Base-by-base conservation (phyloP, 768 basidiomycete species). In the Kwoniella bestiolae region DNA sequence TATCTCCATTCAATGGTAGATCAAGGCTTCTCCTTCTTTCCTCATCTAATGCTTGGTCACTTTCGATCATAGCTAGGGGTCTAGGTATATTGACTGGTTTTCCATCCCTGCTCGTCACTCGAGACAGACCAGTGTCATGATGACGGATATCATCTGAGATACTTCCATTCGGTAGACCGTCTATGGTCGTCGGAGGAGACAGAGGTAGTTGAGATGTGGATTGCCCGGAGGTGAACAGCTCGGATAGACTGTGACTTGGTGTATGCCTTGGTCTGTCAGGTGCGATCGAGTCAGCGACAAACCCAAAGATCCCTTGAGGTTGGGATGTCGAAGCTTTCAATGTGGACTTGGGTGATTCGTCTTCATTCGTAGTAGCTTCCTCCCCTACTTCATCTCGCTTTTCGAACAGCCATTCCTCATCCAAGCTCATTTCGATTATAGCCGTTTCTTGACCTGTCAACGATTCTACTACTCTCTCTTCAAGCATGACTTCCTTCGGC, bases 321-420 rank as follows among this genome's bases (percentile, higher is more conserved):
- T 62, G 56, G 6, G 61, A 67, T n/a, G 53, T 52, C 3, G 70
- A 62, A n/a, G 67, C 53, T 34, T 68, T 65, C 32, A 68, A 41
- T n/a, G 70, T 70, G 8, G 57, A 44, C 18, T 59, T 56, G 6
- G 12, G 21, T 8, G 38, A 44, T 38, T 65, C 69, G 26, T 51
- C 52, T 12, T 52, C 57, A 11, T 64, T 61, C 44, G 49, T 3
- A 34, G 46, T 47, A 38, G 14, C 21, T 9, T 12, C 29, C 58
- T n/a, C 8, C 8, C 21, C 25, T 34, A 1, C 28, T 14, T 46
- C 35, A 23, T 50, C 44, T 26, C 26, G 23, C 26, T 55, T 66
- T 53, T 71, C 69, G 31, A 71, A 74, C 2, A 70, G 47, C 72
- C 72, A 73, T 3, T 65, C 56, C n/a, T 69, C 71, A 34, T 73